A percentile compares a stretch with the other conserved stretches of the same genome.
Evolutionary conservation across 2,329 filamentous ascomycete genomes (phyloP).

Genomic region (Aspergillus niger): DNA sequence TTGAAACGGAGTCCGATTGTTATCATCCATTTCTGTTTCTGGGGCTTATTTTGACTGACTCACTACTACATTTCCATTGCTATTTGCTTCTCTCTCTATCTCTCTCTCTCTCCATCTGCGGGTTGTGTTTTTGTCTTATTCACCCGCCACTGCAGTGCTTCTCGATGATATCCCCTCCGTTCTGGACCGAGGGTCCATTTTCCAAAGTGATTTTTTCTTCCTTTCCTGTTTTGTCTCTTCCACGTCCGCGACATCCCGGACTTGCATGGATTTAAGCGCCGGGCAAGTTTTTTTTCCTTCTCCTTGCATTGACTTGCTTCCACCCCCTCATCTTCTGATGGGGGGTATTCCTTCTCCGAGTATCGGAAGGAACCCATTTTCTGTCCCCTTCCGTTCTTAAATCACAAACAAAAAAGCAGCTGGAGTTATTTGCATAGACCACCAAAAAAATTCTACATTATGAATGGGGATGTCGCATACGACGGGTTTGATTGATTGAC

Average conservation of each 20-base stretch:
- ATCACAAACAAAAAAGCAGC: too few species aligned
- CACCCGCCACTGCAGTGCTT: conserved; percentile 1
- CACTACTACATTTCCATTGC: background rate
- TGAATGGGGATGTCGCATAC: too few species aligned
- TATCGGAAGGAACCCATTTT: background rate
- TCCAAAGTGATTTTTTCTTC: background rate
- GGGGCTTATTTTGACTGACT: background rate
- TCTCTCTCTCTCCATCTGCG: conserved; percentile 5
- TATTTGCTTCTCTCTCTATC: background rate
- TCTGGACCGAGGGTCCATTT: conserved; percentile 19
- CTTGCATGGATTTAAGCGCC: conserved; percentile 6
- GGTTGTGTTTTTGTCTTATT: background rate
- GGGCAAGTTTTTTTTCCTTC: background rate
- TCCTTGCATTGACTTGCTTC: conserved; percentile 13
- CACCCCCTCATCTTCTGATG: too few species aligned
- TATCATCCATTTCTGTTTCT: conserved; percentile 9
- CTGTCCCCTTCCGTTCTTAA: background rate
- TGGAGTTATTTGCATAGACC: too few species aligned
- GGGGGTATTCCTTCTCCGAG: too few species aligned
- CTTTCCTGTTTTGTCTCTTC: conserved; percentile 9
- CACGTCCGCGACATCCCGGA: conserved; percentile 3
- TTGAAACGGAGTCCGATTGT: background rate
- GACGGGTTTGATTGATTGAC: too few species aligned
- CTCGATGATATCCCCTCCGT: conserved; percentile 30
- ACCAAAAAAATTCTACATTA: too few species aligned